Conservation (phyloP, 164 flowering plant species). For the Houttuynia cordata region DNA sequence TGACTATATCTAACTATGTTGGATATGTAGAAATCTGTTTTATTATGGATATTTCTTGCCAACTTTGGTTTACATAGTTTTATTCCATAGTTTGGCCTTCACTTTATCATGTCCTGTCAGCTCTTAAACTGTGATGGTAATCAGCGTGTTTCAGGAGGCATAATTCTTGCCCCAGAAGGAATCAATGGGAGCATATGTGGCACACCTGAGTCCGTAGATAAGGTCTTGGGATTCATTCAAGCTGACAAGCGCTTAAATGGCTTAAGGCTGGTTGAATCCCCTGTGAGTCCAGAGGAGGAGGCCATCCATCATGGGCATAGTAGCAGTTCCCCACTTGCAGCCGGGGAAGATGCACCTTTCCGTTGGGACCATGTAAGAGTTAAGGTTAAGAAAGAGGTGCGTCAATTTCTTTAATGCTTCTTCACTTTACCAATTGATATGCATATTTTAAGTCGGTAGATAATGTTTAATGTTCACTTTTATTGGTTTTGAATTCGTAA, state of each 20-base stretch:
- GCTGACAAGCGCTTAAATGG: slow-evolving; percentile 58
- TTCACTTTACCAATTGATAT: not conserved
- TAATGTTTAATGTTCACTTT: too few species aligned
- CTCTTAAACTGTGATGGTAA: slow-evolving; percentile 19
- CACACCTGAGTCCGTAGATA: slow-evolving; percentile 59
- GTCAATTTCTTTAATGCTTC: not conserved
- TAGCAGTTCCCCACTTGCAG: slow-evolving; percentile 78
- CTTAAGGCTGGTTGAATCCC: slow-evolving; percentile 70
- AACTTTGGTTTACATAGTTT: not conserved
- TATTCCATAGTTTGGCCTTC: not conserved
- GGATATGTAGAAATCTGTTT: not conserved
- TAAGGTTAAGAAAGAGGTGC: slow-evolving; percentile 88
- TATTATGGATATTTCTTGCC: not conserved
- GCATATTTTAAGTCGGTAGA: not conserved
- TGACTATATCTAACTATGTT: not conserved
- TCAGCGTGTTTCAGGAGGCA: slow-evolving; percentile 99
- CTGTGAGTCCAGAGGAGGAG: slow-evolving; percentile 93
- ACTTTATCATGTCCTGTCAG: not conserved
- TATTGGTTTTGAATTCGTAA: too few species aligned
- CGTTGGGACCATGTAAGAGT: slow-evolving; percentile 98
- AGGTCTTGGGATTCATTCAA: slow-evolving; percentile 67
- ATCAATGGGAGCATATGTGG: slow-evolving; percentile 98
- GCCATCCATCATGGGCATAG: slow-evolving; percentile 89
- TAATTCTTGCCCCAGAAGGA: slow-evolving; percentile 94
- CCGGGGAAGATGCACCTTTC: slow-evolving; percentile 96